Conservation (phyloP, 306 rosid genomes). For the Vicia faba region DNA sequence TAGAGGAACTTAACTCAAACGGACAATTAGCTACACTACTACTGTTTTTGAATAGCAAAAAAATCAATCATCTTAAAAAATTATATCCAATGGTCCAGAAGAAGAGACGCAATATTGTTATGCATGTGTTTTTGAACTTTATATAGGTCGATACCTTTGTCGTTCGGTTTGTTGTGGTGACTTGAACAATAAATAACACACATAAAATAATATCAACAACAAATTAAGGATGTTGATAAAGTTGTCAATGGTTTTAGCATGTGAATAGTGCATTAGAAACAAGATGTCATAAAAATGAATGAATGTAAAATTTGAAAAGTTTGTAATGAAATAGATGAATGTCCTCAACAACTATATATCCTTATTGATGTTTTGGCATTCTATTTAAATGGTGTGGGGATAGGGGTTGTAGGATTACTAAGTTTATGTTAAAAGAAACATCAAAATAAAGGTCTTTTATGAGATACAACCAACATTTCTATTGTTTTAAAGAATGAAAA, state of each 20-base stretch:
- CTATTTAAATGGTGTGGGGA: conserved; percentile 12
- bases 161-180: conserved; percentile 32
- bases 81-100: accelerated
- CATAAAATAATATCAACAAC: conserved; percentile 34
- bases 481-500: conserved; percentile 54
- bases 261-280: conserved; percentile 34
- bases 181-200: conserved; percentile 39
- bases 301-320: conserved; percentile 32
- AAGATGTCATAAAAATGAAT: conserved; percentile 25
- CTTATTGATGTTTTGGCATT: conserved; percentile 22
- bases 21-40: too few species aligned
- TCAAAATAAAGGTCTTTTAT: conserved; percentile 39
- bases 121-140: not conserved
- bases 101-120: too few species aligned
- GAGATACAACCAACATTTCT: conserved; percentile 53
- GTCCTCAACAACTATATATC: conserved; percentile 21
- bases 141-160: not conserved
- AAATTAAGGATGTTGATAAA: conserved; percentile 19
- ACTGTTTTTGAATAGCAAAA: too few species aligned
- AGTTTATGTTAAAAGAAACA: conserved; percentile 34
- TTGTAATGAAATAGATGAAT: conserved; percentile 41
- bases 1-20: not conserved
- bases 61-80: too few species aligned
- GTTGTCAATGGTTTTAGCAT: conserved; percentile 33
- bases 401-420: conserved; percentile 21